Conservation (phyloP, 805 yeast genomes). For the Saturnispora quitensis region DNA sequence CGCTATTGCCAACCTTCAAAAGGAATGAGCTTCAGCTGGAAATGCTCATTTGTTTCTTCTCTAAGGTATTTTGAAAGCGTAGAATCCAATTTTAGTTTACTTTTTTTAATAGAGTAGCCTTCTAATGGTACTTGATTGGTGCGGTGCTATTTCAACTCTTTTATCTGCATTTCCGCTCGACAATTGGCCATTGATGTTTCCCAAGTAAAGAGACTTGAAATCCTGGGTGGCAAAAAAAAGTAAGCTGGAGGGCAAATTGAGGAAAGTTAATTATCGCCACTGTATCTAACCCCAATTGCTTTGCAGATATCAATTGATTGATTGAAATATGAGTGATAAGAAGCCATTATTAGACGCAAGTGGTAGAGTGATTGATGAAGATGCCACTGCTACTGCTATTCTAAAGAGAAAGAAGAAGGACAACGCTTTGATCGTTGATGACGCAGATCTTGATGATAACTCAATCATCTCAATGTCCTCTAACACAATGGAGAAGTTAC, state of each 20-base stretch:
- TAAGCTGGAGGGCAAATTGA: not conserved
- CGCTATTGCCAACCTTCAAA: not conserved
- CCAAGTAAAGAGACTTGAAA: not conserved
- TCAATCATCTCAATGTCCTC: constrained; percentile 93
- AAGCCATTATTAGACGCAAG: constrained; percentile 31
- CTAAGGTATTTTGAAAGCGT: not conserved
- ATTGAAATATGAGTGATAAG: constrained; percentile 16
- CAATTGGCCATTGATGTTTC: not conserved
- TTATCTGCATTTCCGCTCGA: not conserved
- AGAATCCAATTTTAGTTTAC: too few species aligned
- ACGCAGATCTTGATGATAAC: constrained; percentile 94
- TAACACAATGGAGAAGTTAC: constrained; percentile 88
- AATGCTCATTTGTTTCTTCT: not conserved
- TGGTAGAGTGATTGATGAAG: constrained; percentile 29
- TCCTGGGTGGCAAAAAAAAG: not conserved
- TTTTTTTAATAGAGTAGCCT: too few species aligned
- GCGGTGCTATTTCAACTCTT: too few species aligned
- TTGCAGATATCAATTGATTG: not conserved
- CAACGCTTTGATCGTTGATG: constrained; percentile 88
- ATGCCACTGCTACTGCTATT: constrained; percentile 87
- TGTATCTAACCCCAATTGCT: not conserved
- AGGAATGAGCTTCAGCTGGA: not conserved
- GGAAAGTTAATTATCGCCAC: constrained; percentile 6
- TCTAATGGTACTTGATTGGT: too few species aligned
- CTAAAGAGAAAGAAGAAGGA: constrained; percentile 96